Evolutionary conservation across 768 basidiomycete species (phyloP), one percentile per base, ranked within the genome.

Genomic region (Leccinellum albellum): DNA sequence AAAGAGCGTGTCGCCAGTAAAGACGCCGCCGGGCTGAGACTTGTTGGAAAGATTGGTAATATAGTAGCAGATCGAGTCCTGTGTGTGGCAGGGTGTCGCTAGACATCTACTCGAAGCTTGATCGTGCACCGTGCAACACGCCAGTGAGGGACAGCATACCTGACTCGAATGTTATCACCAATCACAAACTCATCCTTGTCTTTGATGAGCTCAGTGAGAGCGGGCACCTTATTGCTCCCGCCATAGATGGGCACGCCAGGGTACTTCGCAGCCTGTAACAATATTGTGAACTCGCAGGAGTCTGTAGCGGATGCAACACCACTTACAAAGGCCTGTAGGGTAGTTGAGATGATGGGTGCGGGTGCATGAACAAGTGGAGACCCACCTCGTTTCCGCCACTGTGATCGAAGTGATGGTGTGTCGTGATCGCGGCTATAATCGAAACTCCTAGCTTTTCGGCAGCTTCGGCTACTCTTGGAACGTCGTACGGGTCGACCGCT

Each of bases 1-100:
- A 77, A 97, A 96, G 53, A 97, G 84, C 1, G 94, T 97, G 68
- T 97, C 94, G 15, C 96, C 96, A 0, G 96, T 97, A 73, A 98
- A 96, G 35, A 98, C 91, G 15, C 79, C 88, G 20, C 88, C 88
- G 0, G 88, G 76, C 58, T 85, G 84, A 10, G 66, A 64, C 24
- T 71, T 69, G 49, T 76, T 64, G 24, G 82, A 73, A 23, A 69
- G 61, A 21, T 77, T 70, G 31, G 88, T 91, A 54, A 86, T 81
- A 69, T 89, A 81, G 77, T 86, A 98, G 77, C 91, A 97, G 64
- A 96, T 95, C 15, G 95, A 97, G 73, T 98, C 96, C 69, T 91
- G 90, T 3, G 96, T 98, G 71, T 98, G 96, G 73, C 94, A 95
- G 1, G 94, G 91, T 1, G 91, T 94, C 24, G 90, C 87, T 23